Evolutionary conservation across 257 asterid genomes (phyloP), one percentile per base, ranked within the genome.

Genomic region (Asclepias syriaca): DNA sequence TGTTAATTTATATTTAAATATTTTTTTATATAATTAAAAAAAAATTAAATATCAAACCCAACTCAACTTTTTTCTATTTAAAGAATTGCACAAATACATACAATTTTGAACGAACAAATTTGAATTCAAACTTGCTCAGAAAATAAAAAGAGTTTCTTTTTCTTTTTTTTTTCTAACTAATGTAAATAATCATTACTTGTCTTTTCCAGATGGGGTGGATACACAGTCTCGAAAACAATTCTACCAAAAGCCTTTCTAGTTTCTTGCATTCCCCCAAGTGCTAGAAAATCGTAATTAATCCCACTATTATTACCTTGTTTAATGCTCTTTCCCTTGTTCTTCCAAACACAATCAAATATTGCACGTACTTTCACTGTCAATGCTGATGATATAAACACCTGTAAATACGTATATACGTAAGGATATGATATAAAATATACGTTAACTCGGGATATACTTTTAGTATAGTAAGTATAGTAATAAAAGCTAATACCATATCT

Each of bases 331-430:
- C 77, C 77, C 60, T 75, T 75, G 18, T 72, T 79, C 72, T 58
- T 51, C 55, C 68, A 22, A 53, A 79, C 78, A 60, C 83, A 79
- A 1, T 56, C 75, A 61, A 79, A 75, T 43, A 79, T 72, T 37
- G 71, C 51, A 24, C 50, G 18, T 7, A 75, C 80, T 70, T 75
- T 75, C 22, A 50, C 50, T 2, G 74, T 22, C 64, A 75, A 16
- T 19, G 73, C 64, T 27, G 56, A 45, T 24, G 83, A 60, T 51
- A 79, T 75, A 49, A 79, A 79, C 6, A 79, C 83, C 80, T 75
- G 78, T 43, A 50, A 29, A 29, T 29, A 29, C 3, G 3, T 29
- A 29, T 29, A 29, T 29, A 29, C 3, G 34, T 29, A 29, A 0
- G 34, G 34, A 29, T 29, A 29, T 29, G 34, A 29, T 29, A 29